Evolutionary conservation across 169 alveolate genomes (phyloP).

Genomic region (Plasmodium vinckei): DNA sequence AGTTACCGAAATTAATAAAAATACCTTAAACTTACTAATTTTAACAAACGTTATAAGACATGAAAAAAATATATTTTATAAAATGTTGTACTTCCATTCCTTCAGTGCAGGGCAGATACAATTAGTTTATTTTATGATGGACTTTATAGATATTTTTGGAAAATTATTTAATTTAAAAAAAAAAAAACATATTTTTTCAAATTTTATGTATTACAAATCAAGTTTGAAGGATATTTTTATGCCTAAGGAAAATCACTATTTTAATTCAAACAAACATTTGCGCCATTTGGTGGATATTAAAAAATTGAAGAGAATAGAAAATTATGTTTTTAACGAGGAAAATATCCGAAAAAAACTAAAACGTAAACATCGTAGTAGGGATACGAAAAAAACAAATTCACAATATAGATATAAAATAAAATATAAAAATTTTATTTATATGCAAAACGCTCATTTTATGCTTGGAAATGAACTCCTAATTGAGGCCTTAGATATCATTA

Average conservation of each 20-base stretch:
- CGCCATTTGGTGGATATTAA: slow-evolving; percentile 16
- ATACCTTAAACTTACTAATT: slow-evolving; percentile 27
- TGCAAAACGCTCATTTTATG: slow-evolving; percentile 58
- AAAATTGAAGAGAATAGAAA: slow-evolving; percentile 15
- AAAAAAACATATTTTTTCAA: slow-evolving; percentile 40
- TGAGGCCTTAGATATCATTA: slow-evolving; percentile 43
- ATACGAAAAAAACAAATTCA: neutral
- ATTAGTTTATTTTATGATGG: slow-evolving; percentile 35
- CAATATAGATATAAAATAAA: slow-evolving; percentile 31
- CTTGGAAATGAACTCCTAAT: slow-evolving; percentile 70
- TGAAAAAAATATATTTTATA: slow-evolving; percentile 58
- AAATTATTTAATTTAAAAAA: slow-evolving; percentile 26
- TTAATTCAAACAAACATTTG: slow-evolving; percentile 24
- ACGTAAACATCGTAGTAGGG: neutral
- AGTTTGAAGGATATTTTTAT: slow-evolving; percentile 31
- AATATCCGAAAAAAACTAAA: neutral
- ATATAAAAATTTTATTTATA: slow-evolving; percentile 35
- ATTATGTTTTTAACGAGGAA: slow-evolving; percentile 23
- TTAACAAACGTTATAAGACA: slow-evolving; percentile 22
- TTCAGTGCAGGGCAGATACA: slow-evolving; percentile 75
- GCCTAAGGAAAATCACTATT: slow-evolving; percentile 1
- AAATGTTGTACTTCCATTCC: slow-evolving; percentile 68
- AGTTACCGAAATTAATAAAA: neutral
- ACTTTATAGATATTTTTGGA: slow-evolving; percentile 41
- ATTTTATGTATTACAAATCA: slow-evolving; percentile 21